These are phyloP conservation scores for Brettanomyces anomalus DNA, from an alignment of 805 yeast genomes.

Conservation along the genomic window DNA sequence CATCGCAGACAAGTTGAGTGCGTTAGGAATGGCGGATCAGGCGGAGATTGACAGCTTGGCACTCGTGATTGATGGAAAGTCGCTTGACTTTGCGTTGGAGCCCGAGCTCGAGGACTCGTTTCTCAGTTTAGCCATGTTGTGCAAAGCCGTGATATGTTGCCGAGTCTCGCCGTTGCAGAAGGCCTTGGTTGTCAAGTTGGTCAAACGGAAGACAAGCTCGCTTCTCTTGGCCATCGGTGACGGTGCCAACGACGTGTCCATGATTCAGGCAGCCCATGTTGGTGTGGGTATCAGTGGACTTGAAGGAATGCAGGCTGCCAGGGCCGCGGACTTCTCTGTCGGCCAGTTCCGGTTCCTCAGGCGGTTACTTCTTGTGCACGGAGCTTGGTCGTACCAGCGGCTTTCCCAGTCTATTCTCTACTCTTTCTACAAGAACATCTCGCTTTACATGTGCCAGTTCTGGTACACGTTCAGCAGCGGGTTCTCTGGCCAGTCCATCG, in stretches of 20 bases:
- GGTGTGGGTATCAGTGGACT: slow-evolving; percentile 98
- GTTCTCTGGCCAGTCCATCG: slow-evolving; percentile 90
- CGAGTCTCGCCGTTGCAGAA: slow-evolving; percentile 97
- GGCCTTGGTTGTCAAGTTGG: slow-evolving; percentile 92
- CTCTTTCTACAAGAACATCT: slow-evolving; percentile 92
- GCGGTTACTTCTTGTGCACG: slow-evolving; percentile 84
- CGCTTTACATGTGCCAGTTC: slow-evolving; percentile 94
- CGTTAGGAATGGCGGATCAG: slow-evolving; percentile 30
- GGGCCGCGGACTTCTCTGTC: slow-evolving; percentile 95
- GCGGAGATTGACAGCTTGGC: slow-evolving; percentile 68
- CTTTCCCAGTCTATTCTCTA: slow-evolving; percentile 87
- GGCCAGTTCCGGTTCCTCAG: slow-evolving; percentile 88
- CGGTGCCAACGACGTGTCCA: slow-evolving; percentile 98
- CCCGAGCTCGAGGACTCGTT: slow-evolving; percentile 69
- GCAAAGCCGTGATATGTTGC: slow-evolving; percentile 96
- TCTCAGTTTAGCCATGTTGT: slow-evolving; percentile 69
- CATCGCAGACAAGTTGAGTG: slow-evolving; percentile 63
- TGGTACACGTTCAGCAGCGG: slow-evolving; percentile 94
- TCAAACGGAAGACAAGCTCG: slow-evolving; percentile 66
- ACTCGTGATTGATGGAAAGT: slow-evolving; percentile 87
- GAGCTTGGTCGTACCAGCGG: slow-evolving; percentile 96
- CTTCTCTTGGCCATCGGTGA: slow-evolving; percentile 89
- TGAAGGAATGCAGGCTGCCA: slow-evolving; percentile 99
- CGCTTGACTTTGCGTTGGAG: slow-evolving; percentile 79
- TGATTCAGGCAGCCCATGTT: slow-evolving; percentile 99